Base-by-base conservation (phyloP, 768 basidiomycete species). In the Termitomyces sp. region DNA sequence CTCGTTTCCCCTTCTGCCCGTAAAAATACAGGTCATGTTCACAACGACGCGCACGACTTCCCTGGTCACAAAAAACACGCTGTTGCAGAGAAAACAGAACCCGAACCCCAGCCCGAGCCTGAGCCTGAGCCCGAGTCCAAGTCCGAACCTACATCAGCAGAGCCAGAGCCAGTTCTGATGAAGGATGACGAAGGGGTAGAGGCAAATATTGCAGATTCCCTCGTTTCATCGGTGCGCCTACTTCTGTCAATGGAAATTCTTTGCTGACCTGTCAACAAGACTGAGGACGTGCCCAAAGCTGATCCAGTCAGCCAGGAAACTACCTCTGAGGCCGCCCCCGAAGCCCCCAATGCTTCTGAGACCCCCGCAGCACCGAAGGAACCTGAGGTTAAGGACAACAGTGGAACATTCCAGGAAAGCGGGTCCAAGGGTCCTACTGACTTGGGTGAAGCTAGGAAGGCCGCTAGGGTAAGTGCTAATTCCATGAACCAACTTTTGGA, bases 151-250 rank as follows among this genome's bases (percentile, higher is more conserved):
- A 44, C 60, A 46, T 41, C 52, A 44, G n/a, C 53, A 24, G 55
- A 59, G n/a, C 60, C 62, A 9, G 60, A 56, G 30, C 64, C 60
- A 18, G 68, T 70, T 33, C 53, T 69, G 24, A 63, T 76, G 67
- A 73, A 69, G 63, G 76, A 79, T 47, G 73, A 71, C 58, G 75
- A 77, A 57, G 77, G 73, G 40, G 72, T 66, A 38, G 69, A 68
- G 41, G 76, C 71, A n/a, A 66, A 76, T 54, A 71, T 75, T 54
- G 60, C 71, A 10, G 67, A 67, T 26, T 67, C 74, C 5, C 59
- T 74, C 22, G 52, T 66, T 38, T 63, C 70, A 48, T 63, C 75
- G 55, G 68, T 50, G 32, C 44, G 44, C 18, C 47, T 54, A n/a
- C 32, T 35, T 24, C 28, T 36, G 8, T 57, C 7, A 30, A 41